Conservation (phyloP, 176 grass and related monocot genomes). For the Eleusine coracana region DNA sequence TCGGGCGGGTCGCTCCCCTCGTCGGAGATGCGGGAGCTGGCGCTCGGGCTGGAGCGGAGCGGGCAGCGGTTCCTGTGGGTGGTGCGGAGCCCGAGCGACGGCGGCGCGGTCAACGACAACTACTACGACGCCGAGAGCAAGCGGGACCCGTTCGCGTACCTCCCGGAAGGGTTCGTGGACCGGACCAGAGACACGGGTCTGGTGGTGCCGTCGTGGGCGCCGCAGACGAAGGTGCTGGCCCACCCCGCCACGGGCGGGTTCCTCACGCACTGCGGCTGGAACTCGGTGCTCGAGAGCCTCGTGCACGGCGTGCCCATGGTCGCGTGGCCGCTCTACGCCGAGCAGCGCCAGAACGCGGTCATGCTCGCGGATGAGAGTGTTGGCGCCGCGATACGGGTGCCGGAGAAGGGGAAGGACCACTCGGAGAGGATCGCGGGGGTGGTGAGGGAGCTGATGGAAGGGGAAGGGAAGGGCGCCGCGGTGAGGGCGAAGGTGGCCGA, state of each 20-base stretch:
- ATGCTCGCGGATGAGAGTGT: slow-evolving; percentile 29
- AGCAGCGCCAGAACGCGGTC: slow-evolving; percentile 63
- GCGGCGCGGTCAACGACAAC: slow-evolving; percentile 17
- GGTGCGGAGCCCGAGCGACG: slow-evolving; percentile 61
- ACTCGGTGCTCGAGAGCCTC: slow-evolving; percentile 66
- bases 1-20: slow-evolving; percentile 38
- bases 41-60: slow-evolving; percentile 55
- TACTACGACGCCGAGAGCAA: slow-evolving; percentile 57
- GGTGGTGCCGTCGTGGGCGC: slow-evolving; percentile 51
- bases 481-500: slow-evolving; percentile 50
- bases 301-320: slow-evolving; percentile 62
- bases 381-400: slow-evolving; percentile 39
- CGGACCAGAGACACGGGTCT: slow-evolving; percentile 21
- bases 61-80: slow-evolving; percentile 69
- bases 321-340: slow-evolving; percentile 63
- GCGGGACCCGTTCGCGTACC: slow-evolving; percentile 43
- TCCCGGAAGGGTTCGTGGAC: slow-evolving; percentile 39
- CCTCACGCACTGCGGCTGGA: slow-evolving; percentile 74
- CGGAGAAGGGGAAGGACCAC: background rate
- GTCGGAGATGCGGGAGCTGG: slow-evolving; percentile 56
- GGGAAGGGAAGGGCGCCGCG: slow-evolving; percentile 24
- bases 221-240: slow-evolving; percentile 47
- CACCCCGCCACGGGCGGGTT: slow-evolving; percentile 59
- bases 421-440: slow-evolving; percentile 38
- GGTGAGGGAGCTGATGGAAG: slow-evolving; percentile 55